Evolutionary conservation across 257 asterid species (phyloP).

Genomic region (Capsicum chinense): DNA sequence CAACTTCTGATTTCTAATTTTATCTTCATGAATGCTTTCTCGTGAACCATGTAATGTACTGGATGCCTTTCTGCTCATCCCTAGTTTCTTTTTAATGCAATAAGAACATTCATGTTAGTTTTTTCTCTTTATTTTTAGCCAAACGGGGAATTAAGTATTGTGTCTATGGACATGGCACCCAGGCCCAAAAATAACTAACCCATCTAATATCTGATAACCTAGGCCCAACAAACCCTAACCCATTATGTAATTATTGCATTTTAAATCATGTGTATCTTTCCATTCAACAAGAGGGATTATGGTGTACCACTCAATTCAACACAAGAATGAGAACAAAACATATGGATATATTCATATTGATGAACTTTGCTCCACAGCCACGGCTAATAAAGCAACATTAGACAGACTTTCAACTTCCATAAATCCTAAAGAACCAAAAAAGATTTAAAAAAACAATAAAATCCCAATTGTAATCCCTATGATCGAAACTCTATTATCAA

Average conservation of each 20-base stretch:
- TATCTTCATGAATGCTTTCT: neutral
- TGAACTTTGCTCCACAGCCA: neutral
- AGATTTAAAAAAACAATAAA: too few relatives aligned
- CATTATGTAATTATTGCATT: neutral
- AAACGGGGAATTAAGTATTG: neutral
- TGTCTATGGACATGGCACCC: neutral
- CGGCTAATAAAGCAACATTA: neutral
- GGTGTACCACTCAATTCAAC: neutral
- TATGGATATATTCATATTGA: neutral
- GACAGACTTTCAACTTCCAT: neutral
- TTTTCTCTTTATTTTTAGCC: neutral
- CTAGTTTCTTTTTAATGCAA: neutral
- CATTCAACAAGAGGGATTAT: neutral
- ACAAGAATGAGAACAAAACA: neutral
- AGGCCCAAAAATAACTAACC: neutral
- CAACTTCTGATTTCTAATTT: slow-evolving; percentile 5
- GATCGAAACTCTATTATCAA: neutral
- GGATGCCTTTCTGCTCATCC: neutral
- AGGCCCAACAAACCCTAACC: slow-evolving; percentile 1
- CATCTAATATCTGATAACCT: neutral
- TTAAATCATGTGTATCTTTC: neutral
- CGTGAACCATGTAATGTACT: neutral
- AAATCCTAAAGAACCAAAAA: neutral
- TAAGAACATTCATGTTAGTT: neutral
- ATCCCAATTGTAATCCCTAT: neutral